Evolutionary conservation across 2,329 filamentous ascomycete genomes (phyloP).

Genomic region (Hypomyces perniciosus): DNA sequence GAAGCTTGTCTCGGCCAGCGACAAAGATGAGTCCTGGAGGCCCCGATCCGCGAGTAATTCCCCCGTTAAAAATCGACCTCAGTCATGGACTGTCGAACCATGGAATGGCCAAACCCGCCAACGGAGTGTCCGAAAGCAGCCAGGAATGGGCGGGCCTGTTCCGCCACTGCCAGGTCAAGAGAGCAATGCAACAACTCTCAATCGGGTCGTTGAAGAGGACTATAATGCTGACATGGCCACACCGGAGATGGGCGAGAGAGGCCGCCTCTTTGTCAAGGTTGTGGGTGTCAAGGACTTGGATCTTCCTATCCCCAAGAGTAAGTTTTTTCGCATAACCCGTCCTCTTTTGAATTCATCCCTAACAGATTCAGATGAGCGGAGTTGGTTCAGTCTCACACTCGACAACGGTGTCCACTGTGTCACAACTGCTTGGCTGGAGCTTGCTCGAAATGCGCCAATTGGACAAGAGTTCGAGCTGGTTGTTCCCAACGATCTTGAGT

Average conservation of each 20-base stretch:
- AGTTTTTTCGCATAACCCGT: constrained; percentile 28
- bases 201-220: constrained; percentile 65
- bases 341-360: constrained; percentile 13
- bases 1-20: constrained; percentile 90
- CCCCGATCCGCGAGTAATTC: constrained; percentile 61
- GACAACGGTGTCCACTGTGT: constrained; percentile 98
- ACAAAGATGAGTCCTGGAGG: constrained; percentile 55
- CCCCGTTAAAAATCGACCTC: constrained; percentile 69
- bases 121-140: constrained; percentile 51
- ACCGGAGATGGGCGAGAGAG: constrained; percentile 79
- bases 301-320: constrained; percentile 83
- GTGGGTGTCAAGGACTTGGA: constrained; percentile 95
- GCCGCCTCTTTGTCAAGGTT: constrained; percentile 95
- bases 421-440: constrained; percentile 89
- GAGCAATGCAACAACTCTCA: constrained; percentile 65
- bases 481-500: constrained; percentile 95
- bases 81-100: constrained; percentile 94
- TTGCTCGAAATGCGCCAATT: constrained; percentile 87
- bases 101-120: constrained; percentile 78
- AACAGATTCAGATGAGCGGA: constrained; percentile 64
- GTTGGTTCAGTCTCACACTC: constrained; percentile 93
- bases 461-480: constrained; percentile 98
- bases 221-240: constrained; percentile 48
- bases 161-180: constrained; percentile 85
- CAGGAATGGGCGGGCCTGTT: constrained; percentile 50